Conservation (phyloP, 169 alveolate species). For the Babesia ovata region DNA sequence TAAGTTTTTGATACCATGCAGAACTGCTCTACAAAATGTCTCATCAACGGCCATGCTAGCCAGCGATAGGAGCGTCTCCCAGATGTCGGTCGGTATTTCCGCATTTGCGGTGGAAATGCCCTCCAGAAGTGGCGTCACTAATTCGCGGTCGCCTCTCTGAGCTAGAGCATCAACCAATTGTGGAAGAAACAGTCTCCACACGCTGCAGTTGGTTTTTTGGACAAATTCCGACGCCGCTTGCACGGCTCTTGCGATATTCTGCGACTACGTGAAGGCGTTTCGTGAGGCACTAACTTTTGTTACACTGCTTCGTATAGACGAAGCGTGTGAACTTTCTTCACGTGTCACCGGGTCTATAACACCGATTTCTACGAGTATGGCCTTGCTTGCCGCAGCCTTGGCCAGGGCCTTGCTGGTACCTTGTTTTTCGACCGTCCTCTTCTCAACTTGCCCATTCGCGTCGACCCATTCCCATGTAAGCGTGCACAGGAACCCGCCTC, state of each 20-base stretch:
- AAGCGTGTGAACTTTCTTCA: slow-evolving; percentile 46
- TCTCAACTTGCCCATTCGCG: slow-evolving; percentile 7
- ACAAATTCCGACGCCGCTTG: slow-evolving; percentile 33
- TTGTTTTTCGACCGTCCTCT: slow-evolving; percentile 7
- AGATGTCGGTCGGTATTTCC: slow-evolving; percentile 46
- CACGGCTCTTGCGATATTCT: slow-evolving; percentile 44
- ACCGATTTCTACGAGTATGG: slow-evolving; percentile 63
- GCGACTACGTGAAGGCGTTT: background rate
- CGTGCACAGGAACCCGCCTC: slow-evolving; percentile 59
- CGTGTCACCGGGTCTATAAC: slow-evolving; percentile 48
- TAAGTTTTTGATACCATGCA: slow-evolving; percentile 8
- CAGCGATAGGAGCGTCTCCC: slow-evolving; percentile 39
- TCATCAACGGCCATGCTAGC: slow-evolving; percentile 42
- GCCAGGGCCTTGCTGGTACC: slow-evolving; percentile 62
- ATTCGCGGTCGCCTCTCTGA: slow-evolving; percentile 15
- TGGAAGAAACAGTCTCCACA: slow-evolving; percentile 64
- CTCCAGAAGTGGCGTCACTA: slow-evolving; percentile 15
- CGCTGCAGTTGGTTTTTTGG: slow-evolving; percentile 41
- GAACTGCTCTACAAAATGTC: slow-evolving; percentile 17
- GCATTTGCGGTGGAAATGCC: slow-evolving; percentile 9
- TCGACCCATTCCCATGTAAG: slow-evolving; percentile 55
- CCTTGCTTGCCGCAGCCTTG: slow-evolving; percentile 64
- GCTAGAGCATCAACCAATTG: slow-evolving; percentile 38
- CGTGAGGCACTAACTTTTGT: background rate
- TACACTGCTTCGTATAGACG: slow-evolving; percentile 17